Base-by-base conservation (phyloP, 78 protist species). In the Polysphondylium violaceum region DNA sequence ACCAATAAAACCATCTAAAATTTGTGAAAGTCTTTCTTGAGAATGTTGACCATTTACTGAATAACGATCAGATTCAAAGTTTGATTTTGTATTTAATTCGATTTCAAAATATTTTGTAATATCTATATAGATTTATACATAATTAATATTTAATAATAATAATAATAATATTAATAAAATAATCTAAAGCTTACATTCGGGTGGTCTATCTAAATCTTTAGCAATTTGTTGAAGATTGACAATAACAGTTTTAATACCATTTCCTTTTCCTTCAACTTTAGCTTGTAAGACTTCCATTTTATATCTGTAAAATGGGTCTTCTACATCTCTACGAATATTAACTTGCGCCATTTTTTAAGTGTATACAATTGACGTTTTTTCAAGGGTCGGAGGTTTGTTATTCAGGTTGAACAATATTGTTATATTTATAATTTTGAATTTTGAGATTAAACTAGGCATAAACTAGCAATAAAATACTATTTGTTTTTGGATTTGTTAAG, bases 181-280 rank as follows among this genome's bases (percentile, higher is more conserved):
- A 59, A 27, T 19, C 44, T 27, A 27, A 83, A 29, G 50, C 59
- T 50, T 73, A 85, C 77, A 96, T 27, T 90, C 64, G 47, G 97
- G 97, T 21, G 97, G 95, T 27, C 96, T 71, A 47, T 91, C 76
- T 21, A 98, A 90, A 23, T 97, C 93, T 59, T 65, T 51, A 47
- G 97, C 97, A 29, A 98, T 72, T 25, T 94, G 97, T 27, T 38
- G 23, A 65, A 97, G 88, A 92, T 98, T 98, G 12, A 67, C 55
- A 2, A 98, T 41, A 35, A 97, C 97, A n/a, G 99, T 98, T 88
- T 93, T 97, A 78, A 95, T 97, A 36, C 99, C 99, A 68, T 98
- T 98, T 6, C 99, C 99, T 44, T 87, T 75, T 29, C 99, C 99
- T 38, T 95, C 91, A 19, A 92, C 71, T 86, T 96, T 95, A 27